Conservation (phyloP, 1,284 basidiomycete species). For the Melampsora americana region DNA sequence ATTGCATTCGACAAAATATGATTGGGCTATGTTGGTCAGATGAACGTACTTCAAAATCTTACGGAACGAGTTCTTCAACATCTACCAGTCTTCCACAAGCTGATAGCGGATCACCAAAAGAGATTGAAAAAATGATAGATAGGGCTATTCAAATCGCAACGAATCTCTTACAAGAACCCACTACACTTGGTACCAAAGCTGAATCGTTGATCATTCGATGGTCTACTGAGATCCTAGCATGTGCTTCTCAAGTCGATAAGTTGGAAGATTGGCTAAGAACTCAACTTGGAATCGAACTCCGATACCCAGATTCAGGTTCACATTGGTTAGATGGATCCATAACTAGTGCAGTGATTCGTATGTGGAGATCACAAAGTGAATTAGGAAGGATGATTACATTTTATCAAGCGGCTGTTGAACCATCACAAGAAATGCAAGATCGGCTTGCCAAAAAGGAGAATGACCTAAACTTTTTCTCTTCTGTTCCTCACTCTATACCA, state of each 20-base stretch:
- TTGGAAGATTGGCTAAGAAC: constrained; percentile 23
- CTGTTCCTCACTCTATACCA: background rate
- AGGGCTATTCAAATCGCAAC: constrained; percentile 14
- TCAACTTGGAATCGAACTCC: constrained; percentile 13
- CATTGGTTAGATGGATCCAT: constrained; percentile 37
- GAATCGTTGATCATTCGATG: constrained; percentile 16
- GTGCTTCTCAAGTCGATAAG: background rate
- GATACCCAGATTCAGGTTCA: constrained; percentile 37
- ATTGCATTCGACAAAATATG: constrained; percentile 32
- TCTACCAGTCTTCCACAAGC: no score
- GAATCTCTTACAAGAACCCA: background rate
- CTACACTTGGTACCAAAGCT: constrained; percentile 1
- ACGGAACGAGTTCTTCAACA: constrained; percentile 1
- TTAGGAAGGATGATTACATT: constrained; percentile 25
- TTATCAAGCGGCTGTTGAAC: constrained; percentile 37
- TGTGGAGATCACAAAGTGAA: constrained; percentile 25
- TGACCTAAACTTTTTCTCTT: background rate
- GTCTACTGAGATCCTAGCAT: constrained; percentile 28
- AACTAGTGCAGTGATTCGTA: constrained; percentile 25
- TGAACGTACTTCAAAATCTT: background rate
- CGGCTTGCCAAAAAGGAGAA: background rate
- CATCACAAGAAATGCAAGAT: constrained; percentile 19
- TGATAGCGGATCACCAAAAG: background rate
- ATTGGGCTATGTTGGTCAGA: background rate
- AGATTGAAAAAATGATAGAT: constrained; percentile 27